Conservation (phyloP, 495 filamentous ascomycete species). For the Halenospora varia region DNA sequence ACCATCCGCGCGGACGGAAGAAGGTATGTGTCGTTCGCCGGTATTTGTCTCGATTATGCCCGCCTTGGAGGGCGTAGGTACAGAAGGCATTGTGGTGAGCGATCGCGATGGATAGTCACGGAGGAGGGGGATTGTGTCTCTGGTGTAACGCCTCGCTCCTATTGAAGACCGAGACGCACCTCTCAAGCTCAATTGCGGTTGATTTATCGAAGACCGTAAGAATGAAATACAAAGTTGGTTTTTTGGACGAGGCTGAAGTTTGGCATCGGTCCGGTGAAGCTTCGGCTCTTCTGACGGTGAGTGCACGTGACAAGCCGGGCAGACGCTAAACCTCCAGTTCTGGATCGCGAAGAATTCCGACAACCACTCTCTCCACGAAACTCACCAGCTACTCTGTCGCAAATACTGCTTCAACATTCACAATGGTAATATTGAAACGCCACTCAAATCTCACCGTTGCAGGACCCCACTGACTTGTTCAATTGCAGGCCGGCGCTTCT, state of each 20-base stretch:
- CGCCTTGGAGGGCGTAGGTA: conserved; percentile 51
- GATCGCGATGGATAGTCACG: conserved; percentile 9
- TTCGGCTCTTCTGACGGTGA: background rate
- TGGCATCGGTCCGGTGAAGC: too few species aligned
- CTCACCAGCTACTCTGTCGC: background rate
- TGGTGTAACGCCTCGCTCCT: too few species aligned
- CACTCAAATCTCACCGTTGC: background rate
- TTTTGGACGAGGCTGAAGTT: conserved; percentile 11
- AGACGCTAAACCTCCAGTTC: conserved; percentile 34
- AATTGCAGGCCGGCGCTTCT: conserved; percentile 19
- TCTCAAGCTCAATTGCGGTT: too few species aligned
- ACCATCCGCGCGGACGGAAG: conserved; percentile 82
- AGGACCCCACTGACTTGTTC: conserved; percentile 17
- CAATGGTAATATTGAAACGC: conserved; percentile 20
- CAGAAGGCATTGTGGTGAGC: conserved; percentile 40
- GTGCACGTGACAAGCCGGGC: background rate
- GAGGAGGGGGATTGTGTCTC: too few species aligned
- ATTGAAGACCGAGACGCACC: too few species aligned
- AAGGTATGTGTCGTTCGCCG: conserved; percentile 84
- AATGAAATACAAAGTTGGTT: background rate
- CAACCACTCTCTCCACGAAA: conserved; percentile 23
- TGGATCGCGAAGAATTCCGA: conserved; percentile 24
- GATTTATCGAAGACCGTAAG: too few species aligned
- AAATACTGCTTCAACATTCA: conserved; percentile 6
- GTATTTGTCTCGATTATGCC: conserved; percentile 75